Conservation (phyloP, 2,329 filamentous ascomycete species). For the Fusarium pseudonygamai region DNA sequence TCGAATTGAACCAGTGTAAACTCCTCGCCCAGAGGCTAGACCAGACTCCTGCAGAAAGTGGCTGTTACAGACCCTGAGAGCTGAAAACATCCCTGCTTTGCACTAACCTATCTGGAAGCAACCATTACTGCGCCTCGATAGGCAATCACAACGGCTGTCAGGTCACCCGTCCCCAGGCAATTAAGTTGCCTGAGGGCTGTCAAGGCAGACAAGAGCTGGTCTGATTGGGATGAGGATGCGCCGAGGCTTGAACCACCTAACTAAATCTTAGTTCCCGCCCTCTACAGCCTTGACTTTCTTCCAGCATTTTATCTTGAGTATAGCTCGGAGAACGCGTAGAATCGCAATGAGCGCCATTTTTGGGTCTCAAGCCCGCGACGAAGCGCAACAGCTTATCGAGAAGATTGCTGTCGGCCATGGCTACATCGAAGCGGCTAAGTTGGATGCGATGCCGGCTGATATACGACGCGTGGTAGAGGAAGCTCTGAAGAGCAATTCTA, state of each 20-base stretch:
- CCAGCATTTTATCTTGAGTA: background rate
- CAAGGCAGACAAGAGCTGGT: background rate
- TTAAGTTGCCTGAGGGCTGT: too few species aligned
- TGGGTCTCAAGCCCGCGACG: background rate
- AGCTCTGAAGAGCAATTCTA: background rate
- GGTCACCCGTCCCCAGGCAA: background rate
- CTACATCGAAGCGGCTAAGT: background rate
- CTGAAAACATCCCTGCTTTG: background rate
- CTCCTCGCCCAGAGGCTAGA: fast-evolving
- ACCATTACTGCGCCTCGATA: background rate
- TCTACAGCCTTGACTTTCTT: background rate
- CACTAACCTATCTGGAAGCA: background rate
- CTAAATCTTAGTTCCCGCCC: background rate
- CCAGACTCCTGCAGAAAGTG: background rate
- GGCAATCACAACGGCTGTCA: background rate
- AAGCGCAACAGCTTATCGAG: background rate
- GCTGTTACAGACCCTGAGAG: background rate
- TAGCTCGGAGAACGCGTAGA: background rate
- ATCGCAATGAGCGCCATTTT: background rate
- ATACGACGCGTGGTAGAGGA: background rate
- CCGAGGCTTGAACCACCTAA: background rate
- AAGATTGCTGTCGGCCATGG: background rate
- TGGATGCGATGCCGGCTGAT: background rate
- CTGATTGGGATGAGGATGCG: background rate
- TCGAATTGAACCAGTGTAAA: background rate